Percentiles rank a stretch among this genome's conserved stretches.
Conservation (phyloP, 306 rosid genomes). For the Sophora flavescens region DNA sequence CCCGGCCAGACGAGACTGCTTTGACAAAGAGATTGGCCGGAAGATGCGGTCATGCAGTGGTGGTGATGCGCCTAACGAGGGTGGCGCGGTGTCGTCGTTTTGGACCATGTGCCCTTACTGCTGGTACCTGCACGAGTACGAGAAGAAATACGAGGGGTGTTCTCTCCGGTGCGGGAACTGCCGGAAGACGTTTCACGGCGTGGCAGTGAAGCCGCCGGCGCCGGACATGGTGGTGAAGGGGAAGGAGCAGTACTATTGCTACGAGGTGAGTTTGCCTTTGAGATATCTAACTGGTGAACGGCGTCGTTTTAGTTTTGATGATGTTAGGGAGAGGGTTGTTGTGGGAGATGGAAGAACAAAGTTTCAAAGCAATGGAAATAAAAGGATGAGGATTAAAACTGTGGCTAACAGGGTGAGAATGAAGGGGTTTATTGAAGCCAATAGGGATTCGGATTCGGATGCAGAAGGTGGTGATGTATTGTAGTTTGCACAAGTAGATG, state of each 20-base stretch:
- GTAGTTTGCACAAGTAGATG: conserved; percentile 38
- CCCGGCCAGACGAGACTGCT: conserved; percentile 38
- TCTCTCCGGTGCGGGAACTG: conserved; percentile 68
- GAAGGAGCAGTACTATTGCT: conserved; percentile 61
- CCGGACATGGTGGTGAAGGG: conserved; percentile 54
- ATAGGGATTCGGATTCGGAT: conserved; percentile 31
- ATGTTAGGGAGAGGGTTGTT: neutral
- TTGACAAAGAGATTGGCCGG: conserved; percentile 29
- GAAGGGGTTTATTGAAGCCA: conserved; percentile 14
- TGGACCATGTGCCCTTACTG: conserved; percentile 91
- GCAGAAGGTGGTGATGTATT: conserved; percentile 12
- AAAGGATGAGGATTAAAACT: conserved; percentile 50
- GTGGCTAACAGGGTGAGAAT: conserved; percentile 51
- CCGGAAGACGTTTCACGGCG: conserved; percentile 66
- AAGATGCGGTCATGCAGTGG: no score
- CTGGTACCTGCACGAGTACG: conserved; percentile 65
- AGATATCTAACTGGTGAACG: conserved; percentile 33
- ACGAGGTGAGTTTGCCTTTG: conserved; percentile 48
- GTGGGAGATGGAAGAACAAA: neutral
- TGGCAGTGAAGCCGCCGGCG: conserved; percentile 58
- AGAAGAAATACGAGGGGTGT: conserved; percentile 59
- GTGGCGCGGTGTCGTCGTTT: conserved; percentile 32
- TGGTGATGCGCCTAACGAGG: neutral
- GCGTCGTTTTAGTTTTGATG: neutral
- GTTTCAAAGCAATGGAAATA: conserved; percentile 28